Conservation (phyloP, 768 basidiomycete genomes). For the Tricholoma flavovirens region DNA sequence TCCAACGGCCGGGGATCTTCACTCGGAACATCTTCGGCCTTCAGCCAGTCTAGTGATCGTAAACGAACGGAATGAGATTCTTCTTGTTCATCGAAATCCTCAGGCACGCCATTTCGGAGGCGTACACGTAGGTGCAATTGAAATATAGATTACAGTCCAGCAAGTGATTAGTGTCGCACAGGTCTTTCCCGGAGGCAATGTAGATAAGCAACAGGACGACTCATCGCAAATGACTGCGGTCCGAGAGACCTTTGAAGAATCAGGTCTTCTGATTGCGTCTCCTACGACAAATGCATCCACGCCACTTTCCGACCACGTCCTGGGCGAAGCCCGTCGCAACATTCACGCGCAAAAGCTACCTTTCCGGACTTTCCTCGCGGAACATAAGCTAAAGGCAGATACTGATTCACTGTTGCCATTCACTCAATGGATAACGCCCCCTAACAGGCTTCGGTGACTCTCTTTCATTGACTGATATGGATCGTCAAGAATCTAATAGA, state of each 20-base stretch:
- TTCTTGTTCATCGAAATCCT: constrained; percentile 67
- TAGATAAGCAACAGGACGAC: constrained; percentile 53
- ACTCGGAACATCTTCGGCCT: too few species aligned
- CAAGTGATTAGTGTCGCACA: constrained; percentile 19
- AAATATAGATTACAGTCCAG: neutral
- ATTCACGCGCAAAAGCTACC: constrained; percentile 47
- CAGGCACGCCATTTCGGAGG: constrained; percentile 59
- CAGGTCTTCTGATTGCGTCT: constrained; percentile 59
- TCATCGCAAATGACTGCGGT: constrained; percentile 59
- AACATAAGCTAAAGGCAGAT: constrained; percentile 40
- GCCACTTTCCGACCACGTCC: constrained; percentile 27
- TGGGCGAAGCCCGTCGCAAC: constrained; percentile 50
- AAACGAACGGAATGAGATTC: constrained; percentile 59
- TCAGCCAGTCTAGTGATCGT: constrained; percentile 67
- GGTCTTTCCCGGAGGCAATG: constrained; percentile 78
- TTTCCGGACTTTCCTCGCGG: constrained; percentile 49
- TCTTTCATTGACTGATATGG: neutral
- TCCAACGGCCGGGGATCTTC: neutral
- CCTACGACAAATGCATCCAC: constrained; percentile 13
- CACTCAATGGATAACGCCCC: constrained; percentile 73
- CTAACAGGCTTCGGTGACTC: constrained; percentile 40
- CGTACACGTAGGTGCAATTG: constrained; percentile 46
- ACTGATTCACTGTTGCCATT: constrained; percentile 52
- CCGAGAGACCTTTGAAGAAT: constrained; percentile 74
- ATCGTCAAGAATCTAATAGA: constrained; percentile 2